These are phyloP conservation scores for Entonaema liquescens DNA, from an alignment of 495 filamentous ascomycete genomes.

Conservation along the genomic window DNA sequence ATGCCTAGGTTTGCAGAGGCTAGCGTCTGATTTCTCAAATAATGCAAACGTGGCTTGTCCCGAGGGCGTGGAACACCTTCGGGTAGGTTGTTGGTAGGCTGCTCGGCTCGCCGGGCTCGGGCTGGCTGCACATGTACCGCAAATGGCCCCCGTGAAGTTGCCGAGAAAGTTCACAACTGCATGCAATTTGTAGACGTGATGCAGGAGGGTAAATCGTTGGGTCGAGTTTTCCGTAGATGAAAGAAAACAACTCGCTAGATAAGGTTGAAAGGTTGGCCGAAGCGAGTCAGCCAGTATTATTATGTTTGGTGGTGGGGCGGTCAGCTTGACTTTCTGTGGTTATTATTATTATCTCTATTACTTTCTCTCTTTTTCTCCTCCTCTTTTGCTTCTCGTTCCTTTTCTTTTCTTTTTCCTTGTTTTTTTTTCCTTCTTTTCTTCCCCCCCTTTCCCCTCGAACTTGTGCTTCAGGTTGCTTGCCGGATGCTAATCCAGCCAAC, in stretches of 20 bases:
- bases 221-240: conserved; percentile 16
- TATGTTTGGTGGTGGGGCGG: conserved; percentile 39
- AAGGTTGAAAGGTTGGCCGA: conserved; percentile 30
- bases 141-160: conserved; percentile 23
- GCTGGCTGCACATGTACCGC: conserved; percentile 33
- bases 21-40: conserved; percentile 33
- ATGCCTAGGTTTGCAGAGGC: conserved; percentile 15
- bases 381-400: not conserved
- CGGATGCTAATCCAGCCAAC: conserved; percentile 35
- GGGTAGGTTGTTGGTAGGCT: conserved; percentile 35
- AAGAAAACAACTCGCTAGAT: conserved; percentile 13
- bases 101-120: conserved; percentile 43
- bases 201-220: conserved; percentile 29
- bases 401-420: conserved; percentile 1
- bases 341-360: conserved; percentile 9
- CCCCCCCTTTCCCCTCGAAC: conserved; percentile 26
- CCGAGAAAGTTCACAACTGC: conserved; percentile 35
- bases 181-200: conserved; percentile 30
- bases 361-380: conserved; percentile 1
- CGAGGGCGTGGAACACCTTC: conserved; percentile 37
- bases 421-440: not conserved
- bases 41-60: conserved; percentile 42
- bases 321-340: conserved; percentile 25
- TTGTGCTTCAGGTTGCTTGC: conserved; percentile 40
- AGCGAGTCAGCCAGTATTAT: conserved; percentile 33